Evolutionary conservation across 176 grass and related monocot genomes (phyloP), one percentile per base, ranked within the genome.

Genomic region (Carex myosuroides): DNA sequence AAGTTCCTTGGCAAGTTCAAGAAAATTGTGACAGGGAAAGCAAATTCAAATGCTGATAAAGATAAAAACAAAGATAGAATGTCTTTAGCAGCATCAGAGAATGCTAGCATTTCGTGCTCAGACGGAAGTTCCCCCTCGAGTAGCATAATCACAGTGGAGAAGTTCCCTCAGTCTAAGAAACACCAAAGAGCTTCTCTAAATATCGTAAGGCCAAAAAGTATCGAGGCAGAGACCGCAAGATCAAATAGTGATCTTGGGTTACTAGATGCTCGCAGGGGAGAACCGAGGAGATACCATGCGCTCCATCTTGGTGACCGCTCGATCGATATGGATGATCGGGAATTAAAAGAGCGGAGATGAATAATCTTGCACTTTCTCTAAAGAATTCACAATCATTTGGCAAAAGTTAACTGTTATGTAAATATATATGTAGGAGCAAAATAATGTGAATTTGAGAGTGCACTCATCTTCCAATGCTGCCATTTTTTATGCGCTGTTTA

Each of bases 1-100:
- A 95, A 93, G 62, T 73, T 98, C 76, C 52, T 93, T 14, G 87
- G 83, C 56, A 93, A 85, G 82, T 81, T 98, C 75, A 98, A 90
- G 88, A 95, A 93, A 60, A 81, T 98, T 48, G 79, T 98, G 4
- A 37, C 61, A 1, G 85, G 85, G 13, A 79, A 79, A n/a, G 66
- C 29, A 54, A 24, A 67, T 83, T 68, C 79, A 46, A 13, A 81
- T 46, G 33, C 61, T 16, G 64, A 65, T 83, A 83, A 61, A 44
- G 21, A 82, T 29, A 82, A 83, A 68, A 22, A 83, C 61, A 83
- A 33, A 83, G 80, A 66, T 66, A 55, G 46, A 68, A 65, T 30
- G 41, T 66, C 80, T 52, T 50, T 11, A 18, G 30, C 18, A 18
- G 42, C 60, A 30, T 52, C 22, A 0, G 80, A 83, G 3, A 18